These are phyloP conservation scores for Chrysanthemum lavandulifolium DNA, from an alignment of 129 eudicot genomes.

Conservation along the genomic window DNA sequence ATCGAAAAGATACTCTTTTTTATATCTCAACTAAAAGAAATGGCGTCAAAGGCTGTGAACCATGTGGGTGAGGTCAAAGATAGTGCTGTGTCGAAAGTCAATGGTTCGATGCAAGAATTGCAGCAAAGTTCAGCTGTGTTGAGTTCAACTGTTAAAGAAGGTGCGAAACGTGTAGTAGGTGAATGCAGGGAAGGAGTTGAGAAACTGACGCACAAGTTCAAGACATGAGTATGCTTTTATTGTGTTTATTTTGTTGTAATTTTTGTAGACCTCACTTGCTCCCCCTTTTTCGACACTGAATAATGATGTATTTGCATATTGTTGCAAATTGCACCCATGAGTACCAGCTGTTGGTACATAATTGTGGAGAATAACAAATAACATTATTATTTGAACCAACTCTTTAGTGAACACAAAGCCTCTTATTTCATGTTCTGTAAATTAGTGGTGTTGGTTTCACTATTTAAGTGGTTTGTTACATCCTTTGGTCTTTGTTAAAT, in stretches of 20 bases:
- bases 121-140: conserved; percentile 53
- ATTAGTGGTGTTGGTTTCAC: too few species aligned
- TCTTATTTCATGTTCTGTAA: too few species aligned
- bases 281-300: conserved; percentile 13
- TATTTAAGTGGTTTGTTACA: too few species aligned
- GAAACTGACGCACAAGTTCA: conserved; percentile 78
- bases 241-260: conserved; percentile 21
- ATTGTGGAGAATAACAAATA: conserved; percentile 13
- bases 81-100: conserved; percentile 35
- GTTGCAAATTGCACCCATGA: conserved; percentile 25
- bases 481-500: too few species aligned
- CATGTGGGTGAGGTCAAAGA: conserved; percentile 56
- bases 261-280: conserved; percentile 20
- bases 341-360: conserved; percentile 22
- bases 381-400: background rate
- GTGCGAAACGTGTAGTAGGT: conserved; percentile 65
- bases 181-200: conserved; percentile 86
- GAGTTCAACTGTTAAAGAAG: conserved; percentile 53
- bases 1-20: conserved; percentile 48
- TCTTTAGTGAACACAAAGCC: too few species aligned
- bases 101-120: conserved; percentile 56
- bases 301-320: conserved; percentile 26
- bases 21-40: conserved; percentile 57
- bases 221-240: conserved; percentile 41
- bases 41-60: conserved; percentile 32